phyloP scores from a whole-genome alignment of 495 filamentous ascomycete species.

The Hypoxylon subgilvum region DNA sequence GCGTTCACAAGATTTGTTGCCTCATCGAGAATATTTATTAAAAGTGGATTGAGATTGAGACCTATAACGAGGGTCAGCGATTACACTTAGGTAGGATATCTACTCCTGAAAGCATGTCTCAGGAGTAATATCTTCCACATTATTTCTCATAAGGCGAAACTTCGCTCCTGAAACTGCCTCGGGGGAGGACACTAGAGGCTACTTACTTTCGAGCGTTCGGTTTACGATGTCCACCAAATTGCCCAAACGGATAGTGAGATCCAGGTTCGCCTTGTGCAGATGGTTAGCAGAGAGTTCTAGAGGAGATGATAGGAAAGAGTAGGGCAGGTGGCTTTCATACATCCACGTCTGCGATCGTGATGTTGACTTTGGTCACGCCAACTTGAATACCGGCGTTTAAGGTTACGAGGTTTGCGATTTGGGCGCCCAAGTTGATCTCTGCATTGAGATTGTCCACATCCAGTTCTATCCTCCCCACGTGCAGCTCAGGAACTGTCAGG shows the following conservation, averaged over 20 bases:
- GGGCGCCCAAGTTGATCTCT: conserved; percentile 62
- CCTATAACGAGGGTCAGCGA: too few relatives aligned
- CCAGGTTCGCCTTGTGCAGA: too few relatives aligned
- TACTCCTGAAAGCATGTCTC: too few relatives aligned
- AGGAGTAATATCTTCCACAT: too few relatives aligned
- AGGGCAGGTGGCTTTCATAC: too few relatives aligned
- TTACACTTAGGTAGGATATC: too few relatives aligned
- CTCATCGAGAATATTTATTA: conserved; percentile 60
- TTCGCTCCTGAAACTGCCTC: too few relatives aligned
- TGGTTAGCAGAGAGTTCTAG: too few relatives aligned
- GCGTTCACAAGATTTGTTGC: conserved; percentile 54
- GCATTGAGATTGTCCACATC: conserved; percentile 60
- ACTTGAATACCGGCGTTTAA: conserved; percentile 62
- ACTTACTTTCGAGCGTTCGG: conserved; percentile 59
- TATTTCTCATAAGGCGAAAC: too few relatives aligned
- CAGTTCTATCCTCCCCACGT: conserved; percentile 61
- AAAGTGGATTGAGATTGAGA: conserved; percentile 64
- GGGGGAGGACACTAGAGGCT: too few relatives aligned
- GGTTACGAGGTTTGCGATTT: conserved; percentile 59
- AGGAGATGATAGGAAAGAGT: too few relatives aligned
- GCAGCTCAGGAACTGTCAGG: conserved; percentile 60
- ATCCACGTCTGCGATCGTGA: conserved; percentile 63
- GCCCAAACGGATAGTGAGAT: conserved; percentile 62
- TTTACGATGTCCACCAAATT: conserved; percentile 65
- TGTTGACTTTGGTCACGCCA: conserved; percentile 60